Conservation (phyloP, 106 monocot species). For the Phalaenopsis equestris region DNA sequence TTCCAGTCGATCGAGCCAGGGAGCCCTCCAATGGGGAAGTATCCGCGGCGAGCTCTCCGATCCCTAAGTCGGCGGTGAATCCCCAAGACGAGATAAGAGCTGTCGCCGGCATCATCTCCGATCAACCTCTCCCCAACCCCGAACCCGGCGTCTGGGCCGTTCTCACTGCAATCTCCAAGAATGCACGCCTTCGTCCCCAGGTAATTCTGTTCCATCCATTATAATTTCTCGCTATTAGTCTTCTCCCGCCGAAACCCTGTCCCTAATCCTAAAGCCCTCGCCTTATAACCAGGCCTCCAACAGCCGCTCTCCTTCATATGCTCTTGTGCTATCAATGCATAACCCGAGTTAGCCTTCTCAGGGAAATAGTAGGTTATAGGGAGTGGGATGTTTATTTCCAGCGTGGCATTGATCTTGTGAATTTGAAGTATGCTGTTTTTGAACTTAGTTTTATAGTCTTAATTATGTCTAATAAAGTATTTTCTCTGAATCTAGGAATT, state of each 20-base stretch:
- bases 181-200: constrained; percentile 65
- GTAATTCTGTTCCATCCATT: constrained; percentile 11
- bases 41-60: constrained; percentile 11
- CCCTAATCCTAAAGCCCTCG: constrained; percentile 11
- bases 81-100: constrained; percentile 60
- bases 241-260: not conserved
- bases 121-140: constrained; percentile 58
- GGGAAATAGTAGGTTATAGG: too few relatives aligned
- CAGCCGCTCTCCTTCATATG: not conserved
- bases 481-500: not conserved
- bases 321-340: not conserved
- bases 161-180: constrained; percentile 85
- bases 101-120: constrained; percentile 63
- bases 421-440: not conserved
- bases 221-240: not conserved
- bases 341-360: not conserved
- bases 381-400: not conserved
- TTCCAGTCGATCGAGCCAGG: constrained; percentile 7
- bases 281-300: not conserved
- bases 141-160: constrained; percentile 78
- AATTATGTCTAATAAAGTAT: not conserved
- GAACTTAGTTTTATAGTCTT: too few relatives aligned
- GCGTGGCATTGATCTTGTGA: not conserved
- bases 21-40: constrained; percentile 2
- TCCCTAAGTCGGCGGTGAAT: constrained; percentile 10